phyloP scores from a whole-genome alignment of 805 yeast species.

The Wickerhamomyces queroliae region DNA sequence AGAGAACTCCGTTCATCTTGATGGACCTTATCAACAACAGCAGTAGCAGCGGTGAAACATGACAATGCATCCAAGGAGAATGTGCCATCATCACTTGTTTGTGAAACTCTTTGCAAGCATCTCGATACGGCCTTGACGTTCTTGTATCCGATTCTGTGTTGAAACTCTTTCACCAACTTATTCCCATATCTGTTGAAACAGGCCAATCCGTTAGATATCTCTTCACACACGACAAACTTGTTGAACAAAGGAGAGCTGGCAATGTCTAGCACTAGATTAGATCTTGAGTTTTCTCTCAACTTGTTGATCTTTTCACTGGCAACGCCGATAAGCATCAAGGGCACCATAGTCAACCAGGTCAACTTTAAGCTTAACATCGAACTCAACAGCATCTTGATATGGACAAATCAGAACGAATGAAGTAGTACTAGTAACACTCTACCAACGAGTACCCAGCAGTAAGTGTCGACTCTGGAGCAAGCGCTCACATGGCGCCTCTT shows the following conservation, averaged over 20 bases:
- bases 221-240: not conserved
- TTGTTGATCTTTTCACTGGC: constrained; percentile 5
- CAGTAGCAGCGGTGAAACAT: not conserved
- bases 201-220: not conserved
- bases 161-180: not conserved
- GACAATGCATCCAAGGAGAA: not conserved
- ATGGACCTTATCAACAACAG: too few relatives aligned
- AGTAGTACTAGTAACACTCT: too few relatives aligned
- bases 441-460: too few relatives aligned
- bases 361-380: too few relatives aligned
- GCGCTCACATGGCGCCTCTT: too few relatives aligned
- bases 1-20: too few relatives aligned
- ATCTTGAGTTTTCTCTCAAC: not conserved
- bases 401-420: too few relatives aligned
- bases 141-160: not conserved
- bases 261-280: not conserved
- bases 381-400: too few relatives aligned
- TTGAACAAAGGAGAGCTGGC: not conserved
- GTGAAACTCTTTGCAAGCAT: not conserved
- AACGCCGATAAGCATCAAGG: not conserved
- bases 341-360: too few relatives aligned
- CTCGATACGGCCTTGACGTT: not conserved
- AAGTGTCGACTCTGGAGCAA: too few relatives aligned
- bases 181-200: constrained; percentile 2
- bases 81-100: not conserved